These are phyloP conservation scores for Penicillium cataractarum DNA, from an alignment of 495 filamentous ascomycete genomes.

Conservation along the genomic window DNA sequence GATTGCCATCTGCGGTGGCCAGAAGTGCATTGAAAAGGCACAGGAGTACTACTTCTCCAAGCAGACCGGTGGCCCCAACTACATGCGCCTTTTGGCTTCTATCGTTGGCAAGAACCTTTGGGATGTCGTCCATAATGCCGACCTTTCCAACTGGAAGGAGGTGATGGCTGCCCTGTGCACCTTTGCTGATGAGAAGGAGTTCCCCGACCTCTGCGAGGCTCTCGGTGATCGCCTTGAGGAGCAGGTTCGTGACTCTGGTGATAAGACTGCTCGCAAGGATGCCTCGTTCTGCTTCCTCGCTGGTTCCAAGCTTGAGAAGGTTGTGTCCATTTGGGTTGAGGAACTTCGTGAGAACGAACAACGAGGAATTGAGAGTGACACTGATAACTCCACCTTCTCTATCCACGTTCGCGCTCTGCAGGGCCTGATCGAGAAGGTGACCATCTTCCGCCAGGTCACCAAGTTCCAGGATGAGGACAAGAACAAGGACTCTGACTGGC, in stretches of 20 bases:
- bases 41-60: slow-evolving; percentile 89
- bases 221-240: slow-evolving; percentile 91
- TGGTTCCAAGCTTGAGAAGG: slow-evolving; percentile 96
- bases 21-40: slow-evolving; percentile 90
- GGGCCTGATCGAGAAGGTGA: slow-evolving; percentile 96
- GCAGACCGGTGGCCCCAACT: slow-evolving; percentile 82
- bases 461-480: slow-evolving; percentile 85
- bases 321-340: slow-evolving; percentile 88
- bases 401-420: slow-evolving; percentile 89
- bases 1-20: slow-evolving; percentile 95
- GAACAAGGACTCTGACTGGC: slow-evolving; percentile 75
- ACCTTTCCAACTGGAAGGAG: slow-evolving; percentile 92
- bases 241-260: slow-evolving; percentile 50
- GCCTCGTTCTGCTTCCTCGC: slow-evolving; percentile 95
- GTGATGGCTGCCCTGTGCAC: slow-evolving; percentile 95
- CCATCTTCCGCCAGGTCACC: slow-evolving; percentile 91
- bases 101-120: slow-evolving; percentile 96
- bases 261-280: slow-evolving; percentile 70
- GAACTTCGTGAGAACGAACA: slow-evolving; percentile 84
- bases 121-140: slow-evolving; percentile 97
- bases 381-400: slow-evolving; percentile 80
- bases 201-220: slow-evolving; percentile 94
- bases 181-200: slow-evolving; percentile 86
- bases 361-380: slow-evolving; percentile 65
- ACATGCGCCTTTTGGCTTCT: slow-evolving; percentile 86